These are phyloP conservation scores for Phytophthora aleatoria DNA, from an alignment of 352 stramenopile genomes.

Conservation along the genomic window DNA sequence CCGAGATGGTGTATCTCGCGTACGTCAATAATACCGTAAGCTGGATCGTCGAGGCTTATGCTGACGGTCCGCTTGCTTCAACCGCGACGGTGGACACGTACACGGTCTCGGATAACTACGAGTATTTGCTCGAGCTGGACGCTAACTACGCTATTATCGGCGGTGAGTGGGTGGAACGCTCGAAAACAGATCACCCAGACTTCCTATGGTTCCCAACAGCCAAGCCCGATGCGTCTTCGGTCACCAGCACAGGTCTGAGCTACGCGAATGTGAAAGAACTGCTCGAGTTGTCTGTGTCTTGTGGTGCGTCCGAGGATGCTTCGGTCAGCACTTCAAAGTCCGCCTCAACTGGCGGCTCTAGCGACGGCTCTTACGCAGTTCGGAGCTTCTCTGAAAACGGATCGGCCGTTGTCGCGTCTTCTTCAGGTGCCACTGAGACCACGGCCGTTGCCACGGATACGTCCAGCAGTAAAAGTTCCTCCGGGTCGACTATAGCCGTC, in stretches of 20 bases:
- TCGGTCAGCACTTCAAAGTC: constrained; percentile 7
- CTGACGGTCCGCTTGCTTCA: constrained; percentile 42
- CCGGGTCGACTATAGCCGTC: constrained; percentile 6
- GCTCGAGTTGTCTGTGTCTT: constrained; percentile 29
- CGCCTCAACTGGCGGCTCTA: not conserved
- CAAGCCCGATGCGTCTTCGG: constrained; percentile 30
- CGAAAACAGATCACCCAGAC: constrained; percentile 37
- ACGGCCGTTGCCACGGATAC: constrained; percentile 16
- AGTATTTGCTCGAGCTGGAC: constrained; percentile 49
- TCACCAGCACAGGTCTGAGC: constrained; percentile 36
- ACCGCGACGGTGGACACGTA: constrained; percentile 30
- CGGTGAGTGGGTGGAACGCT: constrained; percentile 42
- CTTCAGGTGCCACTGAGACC: not conserved
- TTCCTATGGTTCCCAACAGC: constrained; percentile 44
- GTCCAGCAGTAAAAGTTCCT: not conserved
- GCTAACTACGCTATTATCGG: constrained; percentile 42
- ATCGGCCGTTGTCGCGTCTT: not conserved
- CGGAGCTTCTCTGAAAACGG: too few species aligned
- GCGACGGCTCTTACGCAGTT: too few species aligned
- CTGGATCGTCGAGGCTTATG: constrained; percentile 51
- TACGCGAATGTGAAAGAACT: constrained; percentile 41
- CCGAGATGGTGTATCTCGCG: constrained; percentile 37
- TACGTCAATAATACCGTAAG: constrained; percentile 53
- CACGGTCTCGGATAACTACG: constrained; percentile 37
- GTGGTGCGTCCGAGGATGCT: constrained; percentile 6